Base-by-base conservation (phyloP, 1,284 basidiomycete species). In the Cryptococcus sp. region DNA sequence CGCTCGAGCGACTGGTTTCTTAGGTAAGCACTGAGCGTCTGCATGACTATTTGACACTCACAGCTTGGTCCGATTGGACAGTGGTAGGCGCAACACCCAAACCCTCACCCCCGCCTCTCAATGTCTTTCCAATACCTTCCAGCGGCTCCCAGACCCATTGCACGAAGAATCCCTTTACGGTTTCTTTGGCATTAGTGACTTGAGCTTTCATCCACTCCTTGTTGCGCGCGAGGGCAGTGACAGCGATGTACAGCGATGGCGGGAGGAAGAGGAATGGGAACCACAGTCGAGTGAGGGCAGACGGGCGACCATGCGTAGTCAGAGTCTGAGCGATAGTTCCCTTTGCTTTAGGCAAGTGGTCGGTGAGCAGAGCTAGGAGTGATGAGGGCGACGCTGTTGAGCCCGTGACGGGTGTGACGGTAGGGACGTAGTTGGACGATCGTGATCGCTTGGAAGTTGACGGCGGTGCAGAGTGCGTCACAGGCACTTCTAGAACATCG, bases 141-240 rank as follows among this genome's bases (percentile, higher is more conserved):
- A 94, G 72, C 0, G 95, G 95, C 62, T 93, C 89, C 61, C 94
- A 80, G 2, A 98, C 82, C 90, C 93, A 98, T 53, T 87, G 88
- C 23, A 85, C 80, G 67, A 93, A 81, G 76, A 98, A 96, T 0
- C 88, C 87, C 45, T 80, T 80, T 7, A 86, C 67, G 0, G 93
- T 95, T 69, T 90, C 87, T 50, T 82, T 75, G 0, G 86, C 83
- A 61, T 90, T 87, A n/a, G 66, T 66, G 2, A 84, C 81, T 55
- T 89, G 80, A 53, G 87, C 82, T 22, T 67, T 59, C 59, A 81
- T 68, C 69, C 77, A 79, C 40, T 70, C 68, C 59, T 75, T 75
- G 61, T 79, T 78, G n/a, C 65, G 58, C 3, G 64, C 61, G 7
- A 75, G 52, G 1, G 67, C 47, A 1, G 62, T 59, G 3, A 62